phyloP scores from a whole-genome alignment of 257 asterid genomes.

The Misopates orontium region DNA sequence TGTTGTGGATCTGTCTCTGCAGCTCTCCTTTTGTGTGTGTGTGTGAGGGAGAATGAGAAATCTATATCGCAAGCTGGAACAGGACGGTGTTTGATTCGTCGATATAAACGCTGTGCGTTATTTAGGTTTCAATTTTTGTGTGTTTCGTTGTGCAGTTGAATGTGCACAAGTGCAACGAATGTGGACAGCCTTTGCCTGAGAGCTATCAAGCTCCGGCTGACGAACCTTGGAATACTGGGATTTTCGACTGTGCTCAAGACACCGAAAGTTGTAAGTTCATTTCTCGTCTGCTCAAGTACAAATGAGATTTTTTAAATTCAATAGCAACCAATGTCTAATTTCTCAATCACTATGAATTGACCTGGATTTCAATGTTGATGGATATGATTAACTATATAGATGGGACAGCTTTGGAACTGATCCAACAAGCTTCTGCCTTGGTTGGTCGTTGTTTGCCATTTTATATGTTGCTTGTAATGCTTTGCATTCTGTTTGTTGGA shows the following conservation, averaged over 20 bases:
- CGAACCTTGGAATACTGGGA: constrained; percentile 96
- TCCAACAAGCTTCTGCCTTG: background rate
- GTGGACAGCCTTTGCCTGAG: constrained; percentile 97
- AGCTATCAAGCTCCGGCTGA: constrained; percentile 91
- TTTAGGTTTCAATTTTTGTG: constrained; percentile 13
- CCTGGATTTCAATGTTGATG: too few relatives aligned
- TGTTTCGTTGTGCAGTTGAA: constrained; percentile 55
- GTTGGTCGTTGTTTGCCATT: background rate
- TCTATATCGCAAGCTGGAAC: background rate
- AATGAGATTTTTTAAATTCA: constrained; percentile 13
- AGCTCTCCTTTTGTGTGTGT: constrained; percentile 3
- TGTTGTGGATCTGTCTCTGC: constrained; percentile 21
- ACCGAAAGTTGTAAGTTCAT: constrained; percentile 77
- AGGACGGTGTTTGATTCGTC: background rate
- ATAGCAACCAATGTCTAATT: background rate
- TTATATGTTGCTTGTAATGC: constrained; percentile 5
- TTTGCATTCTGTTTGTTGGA: background rate
- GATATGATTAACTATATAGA: background rate
- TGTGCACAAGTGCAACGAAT: constrained; percentile 84
- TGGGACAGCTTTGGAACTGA: background rate
- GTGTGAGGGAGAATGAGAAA: background rate
- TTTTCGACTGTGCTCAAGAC: constrained; percentile 82
- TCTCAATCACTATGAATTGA: too few relatives aligned
- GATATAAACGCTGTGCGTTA: background rate
- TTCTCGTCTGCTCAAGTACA: background rate